Percentiles rank a stretch among this genome's conserved stretches.
These are phyloP conservation scores for Backusella westeae DNA, from an alignment of 192 early-diverging fungal species.

Conservation along the genomic window DNA sequence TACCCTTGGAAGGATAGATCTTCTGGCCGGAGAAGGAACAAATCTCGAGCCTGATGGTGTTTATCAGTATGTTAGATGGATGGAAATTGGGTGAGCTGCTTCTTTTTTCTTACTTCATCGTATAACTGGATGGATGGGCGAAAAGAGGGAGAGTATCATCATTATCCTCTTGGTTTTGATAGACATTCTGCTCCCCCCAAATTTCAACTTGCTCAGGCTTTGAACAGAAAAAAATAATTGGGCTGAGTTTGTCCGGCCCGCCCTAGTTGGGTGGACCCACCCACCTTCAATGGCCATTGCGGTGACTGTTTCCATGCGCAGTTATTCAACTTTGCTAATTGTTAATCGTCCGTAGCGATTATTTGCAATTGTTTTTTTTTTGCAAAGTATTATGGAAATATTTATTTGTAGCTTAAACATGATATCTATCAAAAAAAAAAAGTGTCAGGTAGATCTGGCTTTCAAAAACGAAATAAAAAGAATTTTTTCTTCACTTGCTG, in stretches of 20 bases:
- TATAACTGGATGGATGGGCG: constrained; percentile 11
- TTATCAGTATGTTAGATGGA: not conserved
- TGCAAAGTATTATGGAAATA: no score
- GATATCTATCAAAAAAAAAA: no score
- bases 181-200: not conserved
- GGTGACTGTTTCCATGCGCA: no score
- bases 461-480: no score
- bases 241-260: not conserved
- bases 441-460: no score
- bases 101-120: constrained; percentile 12
- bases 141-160: constrained; percentile 3
- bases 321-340: no score
- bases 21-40: constrained; percentile 98
- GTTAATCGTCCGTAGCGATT: no score
- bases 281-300: not conserved
- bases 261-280: not conserved
- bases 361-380: no score
- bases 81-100: not conserved
- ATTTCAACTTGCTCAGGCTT: not conserved
- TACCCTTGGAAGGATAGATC: constrained; percentile 99
- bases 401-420: no score
- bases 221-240: not conserved
- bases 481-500: no score
- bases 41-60: constrained; percentile 70
- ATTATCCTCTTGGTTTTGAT: not conserved